Conservation (phyloP, 345 rosid genomes). For the Psidium guajava region DNA sequence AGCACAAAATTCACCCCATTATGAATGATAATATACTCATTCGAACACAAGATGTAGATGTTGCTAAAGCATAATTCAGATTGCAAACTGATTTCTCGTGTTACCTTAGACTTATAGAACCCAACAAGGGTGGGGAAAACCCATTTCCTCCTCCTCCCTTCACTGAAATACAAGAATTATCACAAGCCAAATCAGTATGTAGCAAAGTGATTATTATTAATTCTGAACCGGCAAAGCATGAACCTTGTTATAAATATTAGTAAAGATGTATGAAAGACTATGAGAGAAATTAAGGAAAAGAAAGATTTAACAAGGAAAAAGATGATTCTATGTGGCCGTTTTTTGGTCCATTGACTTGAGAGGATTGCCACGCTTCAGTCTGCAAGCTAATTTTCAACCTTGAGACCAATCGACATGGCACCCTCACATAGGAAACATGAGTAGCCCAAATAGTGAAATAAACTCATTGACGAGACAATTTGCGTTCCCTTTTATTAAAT, state of each 20-base stretch:
- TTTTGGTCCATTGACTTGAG: neutral
- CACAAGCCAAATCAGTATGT: neutral
- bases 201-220: neutral
- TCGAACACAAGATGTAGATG: neutral
- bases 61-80: neutral
- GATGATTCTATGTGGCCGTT: neutral
- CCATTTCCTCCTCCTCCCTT: conserved; percentile 93
- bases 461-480: neutral
- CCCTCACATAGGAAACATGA: neutral
- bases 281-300: neutral
- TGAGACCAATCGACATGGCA: neutral
- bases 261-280: neutral
- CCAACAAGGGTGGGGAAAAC: conserved; percentile 65
- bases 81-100: neutral
- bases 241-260: neutral
- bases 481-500: neutral
- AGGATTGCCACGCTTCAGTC: neutral
- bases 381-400: neutral
- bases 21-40: neutral
- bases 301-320: neutral
- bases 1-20: neutral
- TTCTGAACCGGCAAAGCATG: neutral
- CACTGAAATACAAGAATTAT: conserved; percentile 34
- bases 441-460: neutral
- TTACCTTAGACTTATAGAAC: conserved; percentile 48